phyloP scores from a whole-genome alignment of 345 rosid species.

The Limnanthes douglasii region DNA sequence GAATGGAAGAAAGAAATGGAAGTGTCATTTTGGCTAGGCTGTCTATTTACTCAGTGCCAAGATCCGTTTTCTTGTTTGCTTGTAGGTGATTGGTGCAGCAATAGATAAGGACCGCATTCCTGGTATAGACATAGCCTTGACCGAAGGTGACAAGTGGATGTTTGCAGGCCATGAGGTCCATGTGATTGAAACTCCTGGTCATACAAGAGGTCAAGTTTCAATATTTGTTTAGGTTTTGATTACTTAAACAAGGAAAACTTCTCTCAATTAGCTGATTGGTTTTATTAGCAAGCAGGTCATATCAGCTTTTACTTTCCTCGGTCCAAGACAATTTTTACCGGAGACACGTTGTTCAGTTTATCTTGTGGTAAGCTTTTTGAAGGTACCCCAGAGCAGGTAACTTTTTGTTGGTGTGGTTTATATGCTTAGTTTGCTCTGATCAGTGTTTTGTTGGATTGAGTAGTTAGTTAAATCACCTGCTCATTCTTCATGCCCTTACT shows the following conservation, averaged over 20 bases:
- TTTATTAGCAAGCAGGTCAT: constrained; percentile 43
- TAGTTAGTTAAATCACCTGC: too few species aligned
- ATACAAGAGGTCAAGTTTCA: constrained; percentile 59
- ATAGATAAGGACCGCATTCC: constrained; percentile 72
- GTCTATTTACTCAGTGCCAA: too few species aligned
- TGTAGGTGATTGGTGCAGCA: constrained; percentile 87
- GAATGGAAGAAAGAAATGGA: too few species aligned
- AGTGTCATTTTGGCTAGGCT: too few species aligned
- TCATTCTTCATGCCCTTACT: too few species aligned
- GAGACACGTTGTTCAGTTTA: constrained; percentile 92
- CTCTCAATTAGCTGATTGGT: not conserved
- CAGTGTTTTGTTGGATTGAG: too few species aligned
- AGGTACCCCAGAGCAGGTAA: constrained; percentile 80
- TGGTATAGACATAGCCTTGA: constrained; percentile 81
- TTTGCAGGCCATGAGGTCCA: constrained; percentile 93
- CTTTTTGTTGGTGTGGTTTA: too few species aligned
- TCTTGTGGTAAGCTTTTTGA: constrained; percentile 97
- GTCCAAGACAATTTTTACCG: constrained; percentile 68
- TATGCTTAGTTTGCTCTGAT: too few species aligned
- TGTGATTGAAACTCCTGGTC: constrained; percentile 92
- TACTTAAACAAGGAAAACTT: not conserved
- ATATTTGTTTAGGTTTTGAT: constrained; percentile 4
- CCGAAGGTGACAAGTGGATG: constrained; percentile 97
- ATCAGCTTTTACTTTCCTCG: constrained; percentile 89
- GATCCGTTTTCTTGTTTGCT: constrained; percentile 1